Evolutionary conservation across 139 green algal species (phyloP), one percentile per base, ranked within the genome.

Genomic region (Chlamydomonas schloesseri): DNA sequence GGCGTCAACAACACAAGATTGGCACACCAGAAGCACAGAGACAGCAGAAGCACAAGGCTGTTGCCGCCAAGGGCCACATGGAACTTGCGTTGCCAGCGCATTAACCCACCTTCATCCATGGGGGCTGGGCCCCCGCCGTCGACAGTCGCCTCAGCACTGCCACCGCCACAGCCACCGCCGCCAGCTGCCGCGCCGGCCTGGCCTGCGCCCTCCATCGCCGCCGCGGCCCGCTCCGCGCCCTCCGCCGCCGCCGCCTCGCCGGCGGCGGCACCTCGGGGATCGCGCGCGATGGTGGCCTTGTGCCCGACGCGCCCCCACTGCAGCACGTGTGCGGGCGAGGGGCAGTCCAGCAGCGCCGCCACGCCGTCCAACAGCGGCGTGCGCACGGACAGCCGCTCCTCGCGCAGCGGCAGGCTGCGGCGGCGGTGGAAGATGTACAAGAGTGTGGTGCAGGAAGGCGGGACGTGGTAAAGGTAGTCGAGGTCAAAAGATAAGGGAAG

Each of bases 271-370:
- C 23, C 24, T 11, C 78, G 64, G 2, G 78, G 78, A 65, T 84
- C 78, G 46, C 65, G 46, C 47, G 57, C 68, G 47, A 53, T 15
- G 0, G 79, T 14, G 26, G 34, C 79, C 46, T 76, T 85, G 79
- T 85, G 79, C 14, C 79, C 79, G 67, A 85, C 79, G 11, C 79
- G n/a, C 47, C 79, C 79, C 79, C 79, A 85, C 64, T 85, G 79
- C 79, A 85, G 67, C 65, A 85, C 65, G 65, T 85, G 79, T 31
- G 55, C 31, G 10, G 65, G 79, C 46, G 79, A 85, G 65, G 79
- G 79, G 67, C 65, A 76, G 65, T 10, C 67, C 47, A 85, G 65
- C 65, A 85, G 79, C 65, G 36, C 20, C n/a, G 79, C 64, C 29
- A 85, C 65, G 3, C 14, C 28, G 64, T 1, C 26, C 47, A 85